Percentiles rank a stretch among this genome's conserved stretches.
These are phyloP conservation scores for Mallotus nudiflorus DNA, from an alignment of 345 rosid genomes.

Conservation along the genomic window DNA sequence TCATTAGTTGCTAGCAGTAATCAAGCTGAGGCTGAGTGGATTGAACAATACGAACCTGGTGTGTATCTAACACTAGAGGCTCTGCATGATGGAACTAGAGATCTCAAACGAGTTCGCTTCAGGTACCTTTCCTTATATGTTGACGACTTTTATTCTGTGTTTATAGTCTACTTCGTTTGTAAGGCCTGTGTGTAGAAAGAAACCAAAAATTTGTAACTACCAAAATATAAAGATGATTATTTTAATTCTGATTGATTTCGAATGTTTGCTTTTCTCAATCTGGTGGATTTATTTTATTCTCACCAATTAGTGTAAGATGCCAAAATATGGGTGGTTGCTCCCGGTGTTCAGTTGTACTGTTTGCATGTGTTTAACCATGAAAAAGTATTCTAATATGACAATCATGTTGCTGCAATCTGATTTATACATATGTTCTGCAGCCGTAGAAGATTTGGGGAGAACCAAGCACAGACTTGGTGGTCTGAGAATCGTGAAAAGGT, in stretches of 20 bases:
- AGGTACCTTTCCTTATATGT: constrained; percentile 46
- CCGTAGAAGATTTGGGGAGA: constrained; percentile 91
- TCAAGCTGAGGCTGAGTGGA: constrained; percentile 91
- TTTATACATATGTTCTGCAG: constrained; percentile 41
- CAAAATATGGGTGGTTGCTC: background rate
- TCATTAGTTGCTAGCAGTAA: constrained; percentile 38
- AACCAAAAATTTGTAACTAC: background rate
- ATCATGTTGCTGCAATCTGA: background rate
- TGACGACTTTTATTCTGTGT: background rate
- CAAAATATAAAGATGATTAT: no score
- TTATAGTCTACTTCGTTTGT: background rate
- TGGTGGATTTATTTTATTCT: background rate
- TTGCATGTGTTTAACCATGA: background rate
- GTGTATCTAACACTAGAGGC: constrained; percentile 89
- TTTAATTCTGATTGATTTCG: background rate
- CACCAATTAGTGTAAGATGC: background rate
- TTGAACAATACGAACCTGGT: constrained; percentile 91
- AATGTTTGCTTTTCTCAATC: no score
- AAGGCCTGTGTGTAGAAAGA: background rate
- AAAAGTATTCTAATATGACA: background rate
- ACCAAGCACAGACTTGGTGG: constrained; percentile 98
- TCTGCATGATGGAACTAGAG: constrained; percentile 91
- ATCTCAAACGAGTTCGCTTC: constrained; percentile 97
- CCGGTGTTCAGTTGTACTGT: background rate
- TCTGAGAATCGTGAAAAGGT: constrained; percentile 93